phyloP scores from a whole-genome alignment of 495 filamentous ascomycete species.

The Aspergillus homomorphus region DNA sequence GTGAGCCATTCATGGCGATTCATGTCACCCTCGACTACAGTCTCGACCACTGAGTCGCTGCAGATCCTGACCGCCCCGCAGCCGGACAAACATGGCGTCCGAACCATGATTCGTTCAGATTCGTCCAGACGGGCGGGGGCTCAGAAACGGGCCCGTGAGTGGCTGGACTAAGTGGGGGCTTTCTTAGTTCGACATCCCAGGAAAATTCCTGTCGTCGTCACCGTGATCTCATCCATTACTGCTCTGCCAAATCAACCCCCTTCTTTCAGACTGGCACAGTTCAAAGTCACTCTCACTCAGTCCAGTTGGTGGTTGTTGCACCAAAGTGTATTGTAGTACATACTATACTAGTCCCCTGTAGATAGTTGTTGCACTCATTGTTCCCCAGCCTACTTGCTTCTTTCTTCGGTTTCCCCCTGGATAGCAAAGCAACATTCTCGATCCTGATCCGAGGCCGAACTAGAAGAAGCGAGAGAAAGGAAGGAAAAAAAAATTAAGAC shows the following conservation, averaged over 20 bases:
- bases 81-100: conserved; percentile 4
- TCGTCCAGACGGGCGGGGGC: conserved; percentile 10
- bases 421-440: conserved; percentile 6
- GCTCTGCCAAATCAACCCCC: conserved; percentile 6
- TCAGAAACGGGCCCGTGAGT: conserved; percentile 25
- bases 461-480: background rate
- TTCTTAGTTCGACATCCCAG: conserved; percentile 14
- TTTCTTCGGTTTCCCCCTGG: background rate
- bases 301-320: no score
- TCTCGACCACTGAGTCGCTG: background rate
- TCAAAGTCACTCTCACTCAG: background rate
- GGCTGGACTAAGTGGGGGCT: conserved; percentile 17
- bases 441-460: background rate
- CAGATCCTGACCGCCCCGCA: conserved; percentile 14
- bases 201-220: conserved; percentile 42
- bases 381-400: background rate
- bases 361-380: background rate
- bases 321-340: background rate
- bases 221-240: conserved; percentile 31
- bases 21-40: background rate
- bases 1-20: background rate
- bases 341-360: background rate
- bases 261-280: background rate
- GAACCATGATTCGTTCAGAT: conserved; percentile 10
- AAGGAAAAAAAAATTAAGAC: background rate